These are phyloP conservation scores for Populus nigra DNA, from an alignment of 345 rosid genomes.

Conservation along the genomic window DNA sequence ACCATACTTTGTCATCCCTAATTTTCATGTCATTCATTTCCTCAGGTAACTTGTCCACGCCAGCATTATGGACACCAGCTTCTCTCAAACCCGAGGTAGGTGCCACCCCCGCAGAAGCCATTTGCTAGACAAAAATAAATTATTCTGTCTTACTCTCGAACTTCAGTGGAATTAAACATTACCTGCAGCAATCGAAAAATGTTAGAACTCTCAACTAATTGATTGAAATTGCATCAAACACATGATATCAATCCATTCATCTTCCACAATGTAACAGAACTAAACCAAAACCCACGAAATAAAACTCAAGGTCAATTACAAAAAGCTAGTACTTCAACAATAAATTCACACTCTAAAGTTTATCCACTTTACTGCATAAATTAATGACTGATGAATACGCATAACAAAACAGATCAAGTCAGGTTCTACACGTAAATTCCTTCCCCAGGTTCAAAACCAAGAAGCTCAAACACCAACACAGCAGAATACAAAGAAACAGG, in stretches of 20 bases:
- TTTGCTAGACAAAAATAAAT: slow-evolving; percentile 15
- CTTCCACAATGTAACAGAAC: background rate
- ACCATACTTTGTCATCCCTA: slow-evolving; percentile 46
- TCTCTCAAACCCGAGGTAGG: slow-evolving; percentile 29
- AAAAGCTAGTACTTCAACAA: background rate
- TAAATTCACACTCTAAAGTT: background rate
- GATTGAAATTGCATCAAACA: background rate
- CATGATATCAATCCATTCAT: background rate
- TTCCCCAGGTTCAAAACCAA: background rate
- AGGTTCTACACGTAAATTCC: background rate
- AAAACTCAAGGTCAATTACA: background rate
- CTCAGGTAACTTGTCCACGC: slow-evolving; percentile 45
- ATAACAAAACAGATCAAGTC: background rate
- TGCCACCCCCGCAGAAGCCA: slow-evolving; percentile 35
- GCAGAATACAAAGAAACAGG: background rate
- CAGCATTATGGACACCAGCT: slow-evolving; percentile 27
- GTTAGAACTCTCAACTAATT: slow-evolving; percentile 2
- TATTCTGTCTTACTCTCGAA: slow-evolving; percentile 19
- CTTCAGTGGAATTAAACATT: slow-evolving; percentile 22
- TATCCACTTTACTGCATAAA: background rate
- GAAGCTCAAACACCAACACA: background rate
- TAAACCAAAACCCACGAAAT: background rate
- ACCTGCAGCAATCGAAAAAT: slow-evolving; percentile 20
- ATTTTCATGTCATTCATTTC: slow-evolving; percentile 67
- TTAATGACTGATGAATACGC: background rate